Evolutionary conservation across 2,329 filamentous ascomycete genomes (phyloP), one percentile per base, ranked within the genome.

Genomic region (Epicoccum sorghinum): DNA sequence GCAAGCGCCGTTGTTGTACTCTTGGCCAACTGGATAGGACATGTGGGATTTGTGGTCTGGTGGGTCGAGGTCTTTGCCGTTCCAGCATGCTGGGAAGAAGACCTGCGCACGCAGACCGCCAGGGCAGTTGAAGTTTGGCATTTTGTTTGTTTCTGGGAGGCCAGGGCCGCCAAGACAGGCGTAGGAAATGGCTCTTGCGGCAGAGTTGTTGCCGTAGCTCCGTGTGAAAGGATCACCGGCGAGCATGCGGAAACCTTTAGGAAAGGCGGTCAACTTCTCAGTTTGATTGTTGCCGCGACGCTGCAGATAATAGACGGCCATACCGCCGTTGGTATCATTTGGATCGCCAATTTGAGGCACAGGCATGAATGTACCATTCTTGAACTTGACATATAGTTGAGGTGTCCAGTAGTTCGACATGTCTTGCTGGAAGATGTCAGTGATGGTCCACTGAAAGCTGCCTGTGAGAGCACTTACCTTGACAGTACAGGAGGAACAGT

Each of bases 341-440:
- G 62, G 78, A 49, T 83, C 82, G 12, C 82, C 82, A 38, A 77
- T 72, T 47, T 82, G 78, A 7, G 86, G 80, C 14, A 92, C 89
- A 32, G 82, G 80, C 72, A 87, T 83, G 62, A 90, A 69, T 5
- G 62, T 66, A 23, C 61, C 65, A 37, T 72, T 64, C 46, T 70
- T 63, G 24, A 60, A 60, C 60, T 89, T 73, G 64, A 88, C 91
- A 76, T 87, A 92, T 3, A 93, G 77, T 25, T 80, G 79, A 1
- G 90, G 89, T 51, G 87, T 86, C 90, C 90, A 93, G 79, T 93
- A 93, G 74, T 88, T 88, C 63, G 84, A 89, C 69, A 65, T 60
- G 10, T 65, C 59, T 23, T 65, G 58, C 60, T 62, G 27, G 18
- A 33, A 10, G 24, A 9, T 30, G 35, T 62, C 18, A 60, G 48